These are phyloP conservation scores for Mucor racemosus DNA, from an alignment of 371 early-diverging fungal species.

Conservation along the genomic window DNA sequence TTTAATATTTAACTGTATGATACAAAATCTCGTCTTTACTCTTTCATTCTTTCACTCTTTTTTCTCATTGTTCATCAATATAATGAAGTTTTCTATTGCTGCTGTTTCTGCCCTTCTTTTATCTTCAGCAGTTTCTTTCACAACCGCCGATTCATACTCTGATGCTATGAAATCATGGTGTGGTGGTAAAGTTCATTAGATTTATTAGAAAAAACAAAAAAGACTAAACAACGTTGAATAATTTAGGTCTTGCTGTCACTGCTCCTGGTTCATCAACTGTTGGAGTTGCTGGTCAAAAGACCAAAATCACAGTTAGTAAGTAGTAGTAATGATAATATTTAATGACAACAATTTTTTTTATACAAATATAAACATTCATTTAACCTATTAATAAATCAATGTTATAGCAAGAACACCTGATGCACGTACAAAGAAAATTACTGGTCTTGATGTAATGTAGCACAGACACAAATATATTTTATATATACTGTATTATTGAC, in stretches of 20 bases:
- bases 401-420: conserved; percentile 35
- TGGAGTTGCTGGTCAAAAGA: conserved; percentile 36
- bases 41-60: background rate
- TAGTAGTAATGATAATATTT: background rate
- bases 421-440: conserved; percentile 40
- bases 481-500: conserved; percentile 5
- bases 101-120: conserved; percentile 46
- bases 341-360: background rate
- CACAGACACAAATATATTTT: background rate
- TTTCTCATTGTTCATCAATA: conserved; percentile 14
- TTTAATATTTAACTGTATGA: background rate
- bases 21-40: conserved; percentile 7
- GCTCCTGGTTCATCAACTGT: conserved; percentile 28
- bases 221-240: background rate
- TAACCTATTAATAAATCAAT: too few relatives aligned
- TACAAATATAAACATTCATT: background rate
- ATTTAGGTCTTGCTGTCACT: conserved; percentile 31
- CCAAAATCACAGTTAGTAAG: conserved; percentile 41
- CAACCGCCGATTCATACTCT: conserved; percentile 48
- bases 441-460: conserved; percentile 52
- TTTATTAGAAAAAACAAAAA: background rate
- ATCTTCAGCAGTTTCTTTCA: conserved; percentile 33
- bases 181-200: conserved; percentile 28
- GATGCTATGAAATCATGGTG: conserved; percentile 53
- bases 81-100: conserved; percentile 53